Evolutionary conservation across 2,329 filamentous ascomycete genomes (phyloP).

Genomic region (Fusarium penzigii): DNA sequence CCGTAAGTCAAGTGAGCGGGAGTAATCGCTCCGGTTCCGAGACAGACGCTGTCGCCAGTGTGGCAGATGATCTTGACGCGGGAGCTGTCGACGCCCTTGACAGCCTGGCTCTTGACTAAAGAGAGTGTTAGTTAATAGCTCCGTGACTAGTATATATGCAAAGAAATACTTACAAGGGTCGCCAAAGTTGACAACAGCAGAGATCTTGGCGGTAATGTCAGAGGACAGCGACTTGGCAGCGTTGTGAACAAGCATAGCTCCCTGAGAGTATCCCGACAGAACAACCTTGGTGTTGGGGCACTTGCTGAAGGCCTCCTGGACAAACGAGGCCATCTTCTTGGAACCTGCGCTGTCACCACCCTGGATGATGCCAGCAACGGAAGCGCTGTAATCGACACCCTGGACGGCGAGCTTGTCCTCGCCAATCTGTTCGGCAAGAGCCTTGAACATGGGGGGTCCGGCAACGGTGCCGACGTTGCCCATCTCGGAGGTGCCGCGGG

Average conservation of each 20-base stretch:
- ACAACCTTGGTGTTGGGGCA: conserved; percentile 49
- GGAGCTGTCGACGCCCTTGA: conserved; percentile 21
- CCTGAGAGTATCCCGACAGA: conserved; percentile 49
- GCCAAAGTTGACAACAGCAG: conserved; percentile 33
- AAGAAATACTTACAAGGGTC: conserved; percentile 27
- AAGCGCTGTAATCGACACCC: conserved; percentile 54
- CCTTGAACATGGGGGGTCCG: conserved; percentile 52
- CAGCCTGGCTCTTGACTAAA: conserved; percentile 22
- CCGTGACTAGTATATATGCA: not conserved
- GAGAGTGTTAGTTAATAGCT: conserved; percentile 2
- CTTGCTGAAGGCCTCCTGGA: conserved; percentile 35
- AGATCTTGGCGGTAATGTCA: conserved; percentile 33
- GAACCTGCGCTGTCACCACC: conserved; percentile 48
- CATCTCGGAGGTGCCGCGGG: conserved; percentile 54
- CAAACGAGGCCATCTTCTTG: conserved; percentile 38
- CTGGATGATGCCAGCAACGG: conserved; percentile 44
- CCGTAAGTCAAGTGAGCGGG: conserved; percentile 30
- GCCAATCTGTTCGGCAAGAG: conserved; percentile 43
- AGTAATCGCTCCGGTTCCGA: conserved; percentile 29
- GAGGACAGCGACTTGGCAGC: conserved; percentile 39
- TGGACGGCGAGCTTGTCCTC: conserved; percentile 49
- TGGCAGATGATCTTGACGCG: conserved; percentile 35
- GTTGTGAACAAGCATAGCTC: conserved; percentile 43
- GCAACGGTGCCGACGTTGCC: conserved; percentile 53
- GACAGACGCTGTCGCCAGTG: conserved; percentile 35